Percentiles rank a stretch among this genome's conserved stretches.
Conservation (phyloP, 257 asterid species). For the Fraxinus quadrangulata region DNA sequence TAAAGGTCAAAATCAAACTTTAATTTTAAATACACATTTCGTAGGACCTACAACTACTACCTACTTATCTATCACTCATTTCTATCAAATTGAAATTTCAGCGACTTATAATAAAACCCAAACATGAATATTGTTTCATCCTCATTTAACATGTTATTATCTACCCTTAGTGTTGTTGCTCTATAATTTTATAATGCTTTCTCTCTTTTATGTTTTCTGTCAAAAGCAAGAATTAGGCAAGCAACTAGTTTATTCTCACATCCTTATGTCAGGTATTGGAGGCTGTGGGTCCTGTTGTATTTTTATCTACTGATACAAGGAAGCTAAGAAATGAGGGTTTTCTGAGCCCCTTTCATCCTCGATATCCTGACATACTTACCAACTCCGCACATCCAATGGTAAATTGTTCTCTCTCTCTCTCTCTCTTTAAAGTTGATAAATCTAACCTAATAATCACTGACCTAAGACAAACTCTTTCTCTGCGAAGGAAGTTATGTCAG, state of each 20-base stretch:
- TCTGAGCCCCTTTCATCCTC: slow-evolving; percentile 97
- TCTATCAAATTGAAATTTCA: no score
- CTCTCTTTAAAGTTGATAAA: background rate
- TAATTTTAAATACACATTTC: no score
- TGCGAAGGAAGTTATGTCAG: slow-evolving; percentile 18
- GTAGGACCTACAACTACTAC: no score
- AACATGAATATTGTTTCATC: background rate
- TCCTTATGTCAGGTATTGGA: slow-evolving; percentile 73
- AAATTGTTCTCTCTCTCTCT: slow-evolving; percentile 28
- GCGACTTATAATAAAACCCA: no score
- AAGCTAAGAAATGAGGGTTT: slow-evolving; percentile 97
- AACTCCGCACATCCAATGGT: slow-evolving; percentile 99
- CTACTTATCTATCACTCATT: no score
- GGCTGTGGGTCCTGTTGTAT: slow-evolving; percentile 96
- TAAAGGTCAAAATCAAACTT: no score
- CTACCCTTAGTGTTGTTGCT: background rate
- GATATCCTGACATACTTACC: slow-evolving; percentile 98
- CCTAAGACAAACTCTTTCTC: slow-evolving; percentile 9
- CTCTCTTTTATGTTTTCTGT: background rate
- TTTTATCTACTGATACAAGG: slow-evolving; percentile 92
- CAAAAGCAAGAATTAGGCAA: slow-evolving; percentile 19
- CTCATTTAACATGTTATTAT: background rate
- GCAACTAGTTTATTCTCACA: slow-evolving; percentile 28
- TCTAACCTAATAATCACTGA: slow-evolving; percentile 14
- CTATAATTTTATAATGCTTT: background rate